Percentiles rank a stretch among this genome's conserved stretches.
Conservation (phyloP, 345 rosid species). For the Pseudoturritis turrita region DNA sequence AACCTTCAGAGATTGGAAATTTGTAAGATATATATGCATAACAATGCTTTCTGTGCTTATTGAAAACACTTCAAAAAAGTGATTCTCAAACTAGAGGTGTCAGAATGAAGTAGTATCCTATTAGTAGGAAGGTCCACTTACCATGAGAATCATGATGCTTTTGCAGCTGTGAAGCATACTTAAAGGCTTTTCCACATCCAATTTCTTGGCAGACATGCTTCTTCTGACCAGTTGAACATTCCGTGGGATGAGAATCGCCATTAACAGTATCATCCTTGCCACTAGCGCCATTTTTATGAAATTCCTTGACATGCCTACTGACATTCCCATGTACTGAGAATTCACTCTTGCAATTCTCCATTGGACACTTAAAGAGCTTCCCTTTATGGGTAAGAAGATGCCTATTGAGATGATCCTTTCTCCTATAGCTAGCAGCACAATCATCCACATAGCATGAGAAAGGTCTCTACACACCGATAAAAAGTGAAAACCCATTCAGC, state of each 20-base stretch:
- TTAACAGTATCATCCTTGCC: background rate
- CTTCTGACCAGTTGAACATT: conserved; percentile 23
- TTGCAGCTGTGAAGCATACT: conserved; percentile 50
- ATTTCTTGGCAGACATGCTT: conserved; percentile 53
- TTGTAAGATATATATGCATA: background rate
- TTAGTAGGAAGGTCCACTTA: conserved; percentile 18
- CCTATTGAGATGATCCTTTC: conserved; percentile 90
- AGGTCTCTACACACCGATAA: conserved; percentile 46
- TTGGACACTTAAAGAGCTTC: conserved; percentile 62
- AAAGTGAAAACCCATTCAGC: background rate
- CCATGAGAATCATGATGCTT: conserved; percentile 86
- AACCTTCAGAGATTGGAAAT: conserved; percentile 1
- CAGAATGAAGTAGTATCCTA: background rate
- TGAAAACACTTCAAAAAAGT: no score
- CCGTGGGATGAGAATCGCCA: conserved; percentile 10
- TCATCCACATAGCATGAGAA: conserved; percentile 60
- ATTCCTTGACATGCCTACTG: conserved; percentile 53
- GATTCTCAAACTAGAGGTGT: no score
- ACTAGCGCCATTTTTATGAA: conserved; percentile 28
- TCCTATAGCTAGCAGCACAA: conserved; percentile 66
- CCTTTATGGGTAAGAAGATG: conserved; percentile 72
- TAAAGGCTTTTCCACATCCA: conserved; percentile 82
- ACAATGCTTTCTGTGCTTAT: no score
- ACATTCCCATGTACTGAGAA: conserved; percentile 55
- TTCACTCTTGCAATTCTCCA: conserved; percentile 47